Evolutionary conservation across 2,329 filamentous ascomycete species (phyloP).

Genomic region (Macrophomina pseudophaseolina): DNA sequence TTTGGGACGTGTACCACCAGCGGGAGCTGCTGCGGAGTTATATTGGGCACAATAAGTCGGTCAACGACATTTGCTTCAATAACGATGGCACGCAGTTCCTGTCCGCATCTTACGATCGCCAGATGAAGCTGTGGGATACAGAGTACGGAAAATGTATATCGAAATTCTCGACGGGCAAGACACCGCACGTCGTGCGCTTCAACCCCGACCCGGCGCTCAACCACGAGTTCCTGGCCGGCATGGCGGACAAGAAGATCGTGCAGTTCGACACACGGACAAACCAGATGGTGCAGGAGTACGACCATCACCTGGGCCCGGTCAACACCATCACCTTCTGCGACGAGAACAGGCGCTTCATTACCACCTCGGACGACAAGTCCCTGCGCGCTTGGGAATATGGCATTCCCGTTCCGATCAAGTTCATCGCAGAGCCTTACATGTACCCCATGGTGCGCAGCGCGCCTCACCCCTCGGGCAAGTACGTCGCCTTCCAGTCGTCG

Average conservation of each 20-base stretch:
- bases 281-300: conserved; percentile 93
- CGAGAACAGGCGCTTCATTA: conserved; percentile 93
- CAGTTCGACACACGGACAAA: conserved; percentile 89
- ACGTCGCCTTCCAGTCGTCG: conserved; percentile 88
- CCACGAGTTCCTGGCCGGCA: conserved; percentile 92
- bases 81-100: conserved; percentile 82
- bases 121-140: conserved; percentile 98
- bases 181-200: conserved; percentile 92
- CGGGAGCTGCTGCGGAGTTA: conserved; percentile 90
- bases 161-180: conserved; percentile 92
- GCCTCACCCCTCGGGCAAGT: conserved; percentile 87
- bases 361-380: conserved; percentile 95
- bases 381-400: conserved; percentile 98
- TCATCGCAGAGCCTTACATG: conserved; percentile 97
- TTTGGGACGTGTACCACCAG: conserved; percentile 93
- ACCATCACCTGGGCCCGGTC: conserved; percentile 95
- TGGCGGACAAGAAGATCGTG: conserved; percentile 99
- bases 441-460: conserved; percentile 89
- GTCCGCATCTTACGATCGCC: conserved; percentile 88
- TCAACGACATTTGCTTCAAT: conserved; percentile 91
- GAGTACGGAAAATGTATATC: conserved; percentile 88
- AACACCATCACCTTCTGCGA: conserved; percentile 98
- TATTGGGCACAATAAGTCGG: conserved; percentile 84
- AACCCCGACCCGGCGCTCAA: conserved; percentile 78
- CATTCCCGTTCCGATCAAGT: conserved; percentile 95